phyloP scores from a whole-genome alignment of 768 basidiomycete species.

The Amylocystis lapponica region DNA sequence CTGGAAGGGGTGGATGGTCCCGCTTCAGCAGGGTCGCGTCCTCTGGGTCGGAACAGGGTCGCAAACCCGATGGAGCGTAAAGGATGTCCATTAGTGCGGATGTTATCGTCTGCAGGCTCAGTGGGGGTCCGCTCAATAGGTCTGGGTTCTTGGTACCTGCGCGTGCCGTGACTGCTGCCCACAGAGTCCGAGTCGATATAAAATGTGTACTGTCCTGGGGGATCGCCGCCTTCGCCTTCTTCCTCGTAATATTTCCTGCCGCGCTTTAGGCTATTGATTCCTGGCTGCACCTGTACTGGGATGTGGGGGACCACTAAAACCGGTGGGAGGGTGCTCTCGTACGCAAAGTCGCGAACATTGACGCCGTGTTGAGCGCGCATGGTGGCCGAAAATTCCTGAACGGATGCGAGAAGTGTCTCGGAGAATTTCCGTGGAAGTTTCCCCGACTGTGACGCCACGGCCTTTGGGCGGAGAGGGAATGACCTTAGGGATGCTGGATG shows the following conservation, averaged over 20 bases:
- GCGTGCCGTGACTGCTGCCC: conserved; percentile 5
- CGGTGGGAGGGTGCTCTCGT: conserved; percentile 60
- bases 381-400: no score
- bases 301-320: conserved; percentile 45
- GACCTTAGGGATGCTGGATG: no score
- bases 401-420: no score
- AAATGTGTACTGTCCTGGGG: conserved; percentile 12
- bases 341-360: conserved; percentile 57
- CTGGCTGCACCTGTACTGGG: conserved; percentile 43
- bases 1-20: no score
- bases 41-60: not conserved
- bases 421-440: no score
- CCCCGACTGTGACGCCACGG: no score
- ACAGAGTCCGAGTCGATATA: conserved; percentile 10
- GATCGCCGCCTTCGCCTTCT: conserved; percentile 24
- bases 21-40: no score
- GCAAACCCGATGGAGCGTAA: conserved; percentile 6
- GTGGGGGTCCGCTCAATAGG: conserved; percentile 28
- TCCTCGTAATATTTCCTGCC: conserved; percentile 23
- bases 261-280: conserved; percentile 33
- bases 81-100: not conserved
- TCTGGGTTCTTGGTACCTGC: conserved; percentile 20
- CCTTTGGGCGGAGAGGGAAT: no score
- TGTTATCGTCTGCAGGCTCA: conserved; percentile 26
- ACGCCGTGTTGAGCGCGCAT: conserved; percentile 29